A percentile compares a stretch with the other conserved stretches of the same genome.
These are phyloP conservation scores for Dendrobium nobile DNA, from an alignment of 106 monocot species.

Conservation along the genomic window DNA sequence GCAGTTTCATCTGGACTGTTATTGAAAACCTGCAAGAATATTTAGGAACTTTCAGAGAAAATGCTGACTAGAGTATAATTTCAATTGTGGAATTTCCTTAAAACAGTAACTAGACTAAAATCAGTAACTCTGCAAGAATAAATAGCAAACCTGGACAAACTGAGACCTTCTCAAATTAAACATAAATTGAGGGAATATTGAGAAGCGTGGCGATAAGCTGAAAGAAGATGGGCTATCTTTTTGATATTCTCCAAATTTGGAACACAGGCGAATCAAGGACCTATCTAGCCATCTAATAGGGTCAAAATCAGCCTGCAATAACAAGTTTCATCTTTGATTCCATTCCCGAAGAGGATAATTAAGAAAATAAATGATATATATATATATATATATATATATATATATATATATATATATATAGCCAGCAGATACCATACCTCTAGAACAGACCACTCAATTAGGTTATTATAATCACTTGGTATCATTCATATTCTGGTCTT, in stretches of 20 bases:
- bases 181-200: conserved; percentile 96
- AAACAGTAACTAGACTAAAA: neutral
- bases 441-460: neutral
- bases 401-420: conserved; percentile 4
- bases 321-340: neutral
- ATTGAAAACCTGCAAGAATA: conserved; percentile 64
- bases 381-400: too few species aligned
- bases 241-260: conserved; percentile 90
- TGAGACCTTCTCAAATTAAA: conserved; percentile 92
- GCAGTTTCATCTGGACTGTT: conserved; percentile 99
- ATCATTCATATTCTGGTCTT: neutral
- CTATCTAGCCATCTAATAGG: conserved; percentile 96
- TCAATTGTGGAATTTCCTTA: neutral
- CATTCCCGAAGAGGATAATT: neutral
- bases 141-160: conserved; percentile 78
- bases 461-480: neutral
- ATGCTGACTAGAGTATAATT: neutral
- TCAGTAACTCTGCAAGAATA: neutral
- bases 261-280: conserved; percentile 79
- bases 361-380: neutral
- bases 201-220: conserved; percentile 79
- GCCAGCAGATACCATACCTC: neutral
- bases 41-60: neutral
- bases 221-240: conserved; percentile 87
- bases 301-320: conserved; percentile 85